These are phyloP conservation scores for Mortierella sp. DNA, from an alignment of 371 early-diverging fungal genomes.

Conservation along the genomic window DNA sequence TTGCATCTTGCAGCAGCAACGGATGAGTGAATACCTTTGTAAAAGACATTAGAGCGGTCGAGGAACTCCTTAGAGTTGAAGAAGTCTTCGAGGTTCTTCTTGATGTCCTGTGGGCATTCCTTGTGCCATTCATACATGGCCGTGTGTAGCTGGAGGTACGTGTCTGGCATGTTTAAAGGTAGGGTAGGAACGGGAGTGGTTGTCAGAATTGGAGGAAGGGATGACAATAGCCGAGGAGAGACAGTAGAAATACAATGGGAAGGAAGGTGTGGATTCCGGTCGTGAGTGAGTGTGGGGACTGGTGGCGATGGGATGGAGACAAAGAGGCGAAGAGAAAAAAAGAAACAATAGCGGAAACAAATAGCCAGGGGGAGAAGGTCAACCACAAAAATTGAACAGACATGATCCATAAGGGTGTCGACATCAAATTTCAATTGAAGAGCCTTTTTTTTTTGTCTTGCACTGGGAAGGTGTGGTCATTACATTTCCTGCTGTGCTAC, in stretches of 20 bases:
- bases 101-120: constrained; percentile 32
- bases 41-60: constrained; percentile 40
- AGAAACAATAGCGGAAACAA: not conserved
- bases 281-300: not conserved
- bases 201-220: not conserved
- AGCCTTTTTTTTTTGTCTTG: not conserved
- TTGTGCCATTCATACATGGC: constrained; percentile 47
- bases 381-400: not conserved
- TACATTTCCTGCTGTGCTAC: not conserved
- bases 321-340: not conserved
- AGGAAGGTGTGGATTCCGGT: not conserved
- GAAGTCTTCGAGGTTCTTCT: constrained; percentile 18
- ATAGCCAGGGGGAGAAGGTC: no score
- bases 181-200: not conserved
- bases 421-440: not conserved
- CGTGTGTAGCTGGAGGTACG: constrained; percentile 34
- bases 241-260: no score
- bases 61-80: constrained; percentile 32
- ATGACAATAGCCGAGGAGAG: not conserved
- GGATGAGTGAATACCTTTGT: constrained; percentile 29
- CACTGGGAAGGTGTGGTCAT: not conserved
- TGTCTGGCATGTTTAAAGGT: constrained; percentile 6
- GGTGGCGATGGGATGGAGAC: not conserved
- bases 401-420: no score
- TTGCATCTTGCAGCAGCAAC: not conserved